Evolutionary conservation across 495 filamentous ascomycete genomes (phyloP), one percentile per base, ranked within the genome.

Genomic region (Mytilinidion resinicola): DNA sequence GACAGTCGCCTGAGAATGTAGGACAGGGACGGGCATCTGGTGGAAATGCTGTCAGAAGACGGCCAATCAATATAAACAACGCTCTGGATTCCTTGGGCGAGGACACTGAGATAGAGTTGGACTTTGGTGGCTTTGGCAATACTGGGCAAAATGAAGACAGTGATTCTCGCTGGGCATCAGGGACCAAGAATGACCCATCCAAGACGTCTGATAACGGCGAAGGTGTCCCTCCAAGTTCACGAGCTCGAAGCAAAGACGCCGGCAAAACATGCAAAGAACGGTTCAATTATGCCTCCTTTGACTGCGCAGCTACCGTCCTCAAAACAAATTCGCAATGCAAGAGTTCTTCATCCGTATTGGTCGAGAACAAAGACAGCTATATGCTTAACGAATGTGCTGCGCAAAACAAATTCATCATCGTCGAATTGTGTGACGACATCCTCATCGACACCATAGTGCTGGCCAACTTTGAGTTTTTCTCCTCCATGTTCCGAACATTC

Each of bases 381-480:
- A 96, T 98, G 93, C 80, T 96, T 35, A 91, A 96, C 41, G 87
- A 91, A 67, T 98, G 93, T 67, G 82, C 82, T 0, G 84, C 83
- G 30, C 77, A 87, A 67, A 92, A 96, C 73, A 96, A 97, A 72
- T 95, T 95, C 71, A 78, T 97, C 53, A 89, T 96, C 61, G 81
- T 98, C 53, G 92, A 98, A 70, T 74, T 86, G 1, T 89, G 85
- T 66, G 90, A 96, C 70, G 90, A 96, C 59, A 96, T 98, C 53
- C 78, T 96, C 43, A 86, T 98, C 53, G 93, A 98, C 70, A 98
- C 93, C 3, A 79, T 98, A 34, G 93, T 96, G 1, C 80, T 98
- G 17, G 92, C 93, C 42, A 98, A 97, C 71, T 98, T 92, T 70
- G 93, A 96, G 72, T 98, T 98, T 76, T 98, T 98, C 74, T 95